These are phyloP conservation scores for Pezicula rhizophila DNA, from an alignment of 2,329 filamentous ascomycete genomes.

Conservation along the genomic window DNA sequence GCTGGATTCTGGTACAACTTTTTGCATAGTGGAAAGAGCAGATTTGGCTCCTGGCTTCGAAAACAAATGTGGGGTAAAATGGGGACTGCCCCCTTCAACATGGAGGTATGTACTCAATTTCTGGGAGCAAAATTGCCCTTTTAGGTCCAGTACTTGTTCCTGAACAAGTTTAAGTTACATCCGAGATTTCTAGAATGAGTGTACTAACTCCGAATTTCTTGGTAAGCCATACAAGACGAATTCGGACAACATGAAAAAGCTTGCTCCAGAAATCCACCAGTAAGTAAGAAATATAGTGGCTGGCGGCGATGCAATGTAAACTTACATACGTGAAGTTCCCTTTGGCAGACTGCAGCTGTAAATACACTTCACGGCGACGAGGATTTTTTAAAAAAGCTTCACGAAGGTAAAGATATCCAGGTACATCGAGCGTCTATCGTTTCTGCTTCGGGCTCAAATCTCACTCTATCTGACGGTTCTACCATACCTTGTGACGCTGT, in stretches of 20 bases:
- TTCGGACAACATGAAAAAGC: constrained; percentile 6
- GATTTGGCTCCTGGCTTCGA: constrained; percentile 6
- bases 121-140: too few relatives aligned
- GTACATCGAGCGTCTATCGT: constrained; percentile 11
- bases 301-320: neutral
- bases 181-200: too few relatives aligned
- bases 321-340: neutral
- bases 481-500: constrained; percentile 4
- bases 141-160: too few relatives aligned
- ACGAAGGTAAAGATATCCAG: constrained; percentile 6
- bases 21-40: constrained; percentile 10
- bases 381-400: constrained; percentile 7
- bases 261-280: constrained; percentile 6
- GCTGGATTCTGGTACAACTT: constrained; percentile 8
- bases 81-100: constrained; percentile 1
- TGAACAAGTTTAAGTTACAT: too few relatives aligned
- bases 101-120: neutral
- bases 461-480: constrained; percentile 2
- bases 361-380: constrained; percentile 9
- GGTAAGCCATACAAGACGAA: constrained; percentile 7
- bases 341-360: constrained; percentile 3
- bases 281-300: neutral
- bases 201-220: too few relatives aligned
- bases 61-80: constrained; percentile 6
- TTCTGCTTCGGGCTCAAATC: constrained; percentile 3